A percentile compares a stretch with the other conserved stretches of the same genome.
These are phyloP conservation scores for Albugo laibachii DNA, from an alignment of 352 stramenopile species.

Conservation along the genomic window DNA sequence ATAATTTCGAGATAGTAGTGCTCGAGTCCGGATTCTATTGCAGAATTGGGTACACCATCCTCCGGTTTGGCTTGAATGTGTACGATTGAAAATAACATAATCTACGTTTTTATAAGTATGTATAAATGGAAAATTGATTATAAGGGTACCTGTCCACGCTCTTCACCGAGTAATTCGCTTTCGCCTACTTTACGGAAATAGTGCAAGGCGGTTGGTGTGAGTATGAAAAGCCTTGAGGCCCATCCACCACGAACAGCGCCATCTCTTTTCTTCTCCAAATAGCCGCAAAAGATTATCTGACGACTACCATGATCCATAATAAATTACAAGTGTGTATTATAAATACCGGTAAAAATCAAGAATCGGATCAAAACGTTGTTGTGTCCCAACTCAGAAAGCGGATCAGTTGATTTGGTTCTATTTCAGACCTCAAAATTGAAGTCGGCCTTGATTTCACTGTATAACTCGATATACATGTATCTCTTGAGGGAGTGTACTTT, in stretches of 20 bases:
- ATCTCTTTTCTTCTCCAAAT: conserved; percentile 57
- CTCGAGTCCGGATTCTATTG: conserved; percentile 30
- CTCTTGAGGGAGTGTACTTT: too few relatives aligned
- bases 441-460: too few relatives aligned
- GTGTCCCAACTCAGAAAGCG: too few relatives aligned
- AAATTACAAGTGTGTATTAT: too few relatives aligned
- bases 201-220: conserved; percentile 53
- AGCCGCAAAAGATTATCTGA: conserved; percentile 49
- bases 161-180: conserved; percentile 53
- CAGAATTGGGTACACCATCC: conserved; percentile 27
- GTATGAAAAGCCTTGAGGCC: conserved; percentile 60
- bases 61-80: conserved; percentile 58
- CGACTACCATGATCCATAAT: conserved; percentile 4
- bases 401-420: too few relatives aligned
- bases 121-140: not conserved
- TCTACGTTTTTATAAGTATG: conserved; percentile 10
- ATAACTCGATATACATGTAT: too few relatives aligned
- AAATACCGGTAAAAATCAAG: too few relatives aligned
- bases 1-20: conserved; percentile 72
- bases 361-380: too few relatives aligned
- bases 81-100: conserved; percentile 39
- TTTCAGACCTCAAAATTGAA: too few relatives aligned
- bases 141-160: conserved; percentile 32
- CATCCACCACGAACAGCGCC: conserved; percentile 48
- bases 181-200: conserved; percentile 66